Evolutionary conservation across 305 asterid species (phyloP).

Genomic region (Fraxinus greggii): DNA sequence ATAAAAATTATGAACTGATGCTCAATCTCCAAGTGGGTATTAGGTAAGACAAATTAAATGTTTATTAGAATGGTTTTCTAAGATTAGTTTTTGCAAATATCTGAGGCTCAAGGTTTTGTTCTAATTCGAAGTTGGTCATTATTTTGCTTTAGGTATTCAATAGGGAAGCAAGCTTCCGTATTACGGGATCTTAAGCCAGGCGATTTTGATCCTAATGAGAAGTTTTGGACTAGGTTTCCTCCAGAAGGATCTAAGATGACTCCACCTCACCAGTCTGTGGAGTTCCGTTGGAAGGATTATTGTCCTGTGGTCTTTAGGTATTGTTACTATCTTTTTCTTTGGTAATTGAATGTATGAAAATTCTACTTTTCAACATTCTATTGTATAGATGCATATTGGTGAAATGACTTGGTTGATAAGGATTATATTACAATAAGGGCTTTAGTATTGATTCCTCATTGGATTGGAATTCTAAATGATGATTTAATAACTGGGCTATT

Average conservation of each 20-base stretch:
- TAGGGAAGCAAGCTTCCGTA: constrained; percentile 70
- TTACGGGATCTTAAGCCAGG: constrained; percentile 51
- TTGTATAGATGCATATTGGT: neutral
- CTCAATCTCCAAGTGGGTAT: constrained; percentile 93
- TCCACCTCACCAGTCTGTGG: constrained; percentile 80
- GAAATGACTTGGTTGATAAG: neutral
- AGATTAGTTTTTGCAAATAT: neutral
- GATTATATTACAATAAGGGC: neutral
- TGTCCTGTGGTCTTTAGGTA: constrained; percentile 92
- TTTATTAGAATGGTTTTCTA: neutral
- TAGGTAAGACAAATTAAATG: constrained; percentile 39
- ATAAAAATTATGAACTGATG: constrained; percentile 87
- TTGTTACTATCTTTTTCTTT: neutral
- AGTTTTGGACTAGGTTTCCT: constrained; percentile 88
- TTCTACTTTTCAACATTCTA: neutral
- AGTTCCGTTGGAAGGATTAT: constrained; percentile 95
- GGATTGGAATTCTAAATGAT: constrained; percentile 20
- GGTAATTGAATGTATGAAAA: neutral
- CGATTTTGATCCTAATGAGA: constrained; percentile 91
- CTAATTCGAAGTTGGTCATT: constrained; percentile 2
- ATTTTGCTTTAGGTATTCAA: constrained; percentile 54
- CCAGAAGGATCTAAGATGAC: constrained; percentile 80
- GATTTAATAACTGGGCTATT: constrained; percentile 26
- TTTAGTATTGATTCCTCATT: constrained; percentile 13
- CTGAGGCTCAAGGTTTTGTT: neutral